Conservation (phyloP, 2,329 filamentous ascomycete genomes). For the Blastomyces percursus region DNA sequence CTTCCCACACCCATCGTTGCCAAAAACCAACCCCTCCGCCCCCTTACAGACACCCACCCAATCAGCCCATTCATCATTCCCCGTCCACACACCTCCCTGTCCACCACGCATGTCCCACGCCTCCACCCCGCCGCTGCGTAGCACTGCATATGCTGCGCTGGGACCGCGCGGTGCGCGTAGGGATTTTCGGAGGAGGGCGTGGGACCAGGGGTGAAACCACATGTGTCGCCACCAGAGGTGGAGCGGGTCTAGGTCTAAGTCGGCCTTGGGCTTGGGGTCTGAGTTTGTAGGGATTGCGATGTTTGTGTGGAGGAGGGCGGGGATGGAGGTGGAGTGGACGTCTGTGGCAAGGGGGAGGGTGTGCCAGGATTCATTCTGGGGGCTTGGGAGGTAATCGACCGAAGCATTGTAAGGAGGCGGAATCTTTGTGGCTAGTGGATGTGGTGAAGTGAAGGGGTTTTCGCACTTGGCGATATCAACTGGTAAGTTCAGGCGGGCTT, state of each 20-base stretch:
- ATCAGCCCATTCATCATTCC: slow-evolving; percentile 38
- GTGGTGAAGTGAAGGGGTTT: slow-evolving; percentile 26
- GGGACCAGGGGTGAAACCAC: slow-evolving; percentile 40
- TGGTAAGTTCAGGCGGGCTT: slow-evolving; percentile 30
- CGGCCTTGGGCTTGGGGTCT: neutral
- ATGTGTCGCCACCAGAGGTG: slow-evolving; percentile 34
- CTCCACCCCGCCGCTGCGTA: slow-evolving; percentile 35
- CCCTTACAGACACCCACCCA: slow-evolving; percentile 40
- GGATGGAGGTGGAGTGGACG: slow-evolving; percentile 37
- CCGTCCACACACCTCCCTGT: slow-evolving; percentile 45
- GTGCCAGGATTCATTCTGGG: slow-evolving; percentile 32
- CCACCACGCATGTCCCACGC: slow-evolving; percentile 43
- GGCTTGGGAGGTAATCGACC: slow-evolving; percentile 35
- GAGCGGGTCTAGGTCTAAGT: slow-evolving; percentile 10
- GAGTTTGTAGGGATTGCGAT: slow-evolving; percentile 23
- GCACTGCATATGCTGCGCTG: slow-evolving; percentile 35
- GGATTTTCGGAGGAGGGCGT: slow-evolving; percentile 41
- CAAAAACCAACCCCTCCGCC: slow-evolving; percentile 37
- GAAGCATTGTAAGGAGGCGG: slow-evolving; percentile 26
- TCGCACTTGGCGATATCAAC: slow-evolving; percentile 24
- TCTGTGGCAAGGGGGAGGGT: slow-evolving; percentile 39
- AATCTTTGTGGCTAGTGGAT: slow-evolving; percentile 14
- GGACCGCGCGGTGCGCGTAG: slow-evolving; percentile 37
- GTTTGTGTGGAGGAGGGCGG: slow-evolving; percentile 35
- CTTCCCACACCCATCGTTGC: slow-evolving; percentile 33